Percentiles rank a stretch among this genome's conserved stretches.
Evolutionary conservation across 2,329 filamentous ascomycete species (phyloP).

Genomic region (Furcasterigmium sp.): DNA sequence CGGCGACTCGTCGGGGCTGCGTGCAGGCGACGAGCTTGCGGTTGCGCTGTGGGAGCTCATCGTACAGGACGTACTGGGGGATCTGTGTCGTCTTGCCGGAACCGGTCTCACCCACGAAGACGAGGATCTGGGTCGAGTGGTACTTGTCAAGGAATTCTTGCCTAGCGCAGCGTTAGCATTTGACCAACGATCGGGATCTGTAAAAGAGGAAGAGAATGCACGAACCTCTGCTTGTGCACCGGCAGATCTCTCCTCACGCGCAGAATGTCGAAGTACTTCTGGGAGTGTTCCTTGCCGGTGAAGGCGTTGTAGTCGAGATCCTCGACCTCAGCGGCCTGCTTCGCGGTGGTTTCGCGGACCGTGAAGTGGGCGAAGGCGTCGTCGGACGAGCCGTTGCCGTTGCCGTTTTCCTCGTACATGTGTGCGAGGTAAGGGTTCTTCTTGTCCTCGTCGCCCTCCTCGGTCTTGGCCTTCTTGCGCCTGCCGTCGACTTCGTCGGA

Average conservation of each 20-base stretch:
- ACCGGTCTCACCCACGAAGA: constrained; percentile 98
- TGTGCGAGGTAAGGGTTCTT: constrained; percentile 90
- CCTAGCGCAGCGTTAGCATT: constrained; percentile 32
- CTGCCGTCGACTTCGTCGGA: constrained; percentile 33
- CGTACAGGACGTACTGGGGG: constrained; percentile 94
- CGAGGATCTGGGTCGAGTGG: constrained; percentile 90
- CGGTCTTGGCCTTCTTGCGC: constrained; percentile 32
- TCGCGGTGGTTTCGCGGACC: constrained; percentile 75
- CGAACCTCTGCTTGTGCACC: constrained; percentile 82
- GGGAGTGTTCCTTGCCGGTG: constrained; percentile 69
- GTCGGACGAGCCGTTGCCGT: constrained; percentile 25
- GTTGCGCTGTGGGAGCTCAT: constrained; percentile 83
- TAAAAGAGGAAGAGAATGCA: constrained; percentile 5
- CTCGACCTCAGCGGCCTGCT: constrained; percentile 68
- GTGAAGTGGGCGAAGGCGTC: constrained; percentile 59
- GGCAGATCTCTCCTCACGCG: constrained; percentile 79
- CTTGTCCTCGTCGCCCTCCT: constrained; percentile 23
- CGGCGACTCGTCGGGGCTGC: constrained; percentile 93
- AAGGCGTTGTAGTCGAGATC: constrained; percentile 82
- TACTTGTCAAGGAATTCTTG: constrained; percentile 92
- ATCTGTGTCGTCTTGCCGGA: constrained; percentile 99
- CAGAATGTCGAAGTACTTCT: constrained; percentile 86
- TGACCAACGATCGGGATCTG: background rate
- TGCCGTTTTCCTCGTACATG: constrained; percentile 58
- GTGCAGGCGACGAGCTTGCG: constrained; percentile 95